Evolutionary conservation across 192 early-diverging fungal genomes (phyloP), one percentile per base, ranked within the genome.

Genomic region (Coemansia sp.): DNA sequence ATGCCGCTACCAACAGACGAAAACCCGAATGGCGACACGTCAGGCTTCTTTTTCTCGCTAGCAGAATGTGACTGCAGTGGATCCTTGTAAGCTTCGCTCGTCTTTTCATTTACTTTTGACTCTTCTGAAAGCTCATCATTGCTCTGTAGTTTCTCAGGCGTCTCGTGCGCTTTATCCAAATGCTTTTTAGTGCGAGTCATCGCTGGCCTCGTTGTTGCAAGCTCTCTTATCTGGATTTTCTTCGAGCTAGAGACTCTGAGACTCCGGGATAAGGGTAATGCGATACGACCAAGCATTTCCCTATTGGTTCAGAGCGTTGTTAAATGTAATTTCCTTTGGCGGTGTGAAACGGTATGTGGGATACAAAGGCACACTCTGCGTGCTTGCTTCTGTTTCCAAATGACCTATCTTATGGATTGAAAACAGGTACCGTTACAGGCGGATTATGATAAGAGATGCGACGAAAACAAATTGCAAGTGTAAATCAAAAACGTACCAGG

Each of bases 11-110:
- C 80, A 2, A 59, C 37, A 12, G 80, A 82, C 7, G 75, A 61
- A 18, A 82, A 77, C 29, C 75, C 80, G 25, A 82, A 82, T 20
- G 80, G 80, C 21, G 80, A 82, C 21, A 75, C 61, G 20, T 40
- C 51, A 30, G 75, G 48, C 26, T 58, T 55, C 34, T 59, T n/a
- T n/a, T n/a, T 33, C 25, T 62, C 8, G 39, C 63, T 60, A 18
- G 64, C 43, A 40, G 67, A 25, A 51, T 31, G 30, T 48, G 34
- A 48, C 43, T 29, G 43, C 3, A 25, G 26, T 31, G 28, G 60
- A n/a, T 42, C 40, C 15, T 4, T 42, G 4, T 16, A 6, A 13
- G 15, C 8, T 6, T 42, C 12, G 12, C 40, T 16, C 40, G 40
- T 16, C 40, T 42, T 6, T 42, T 16, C 40, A 42, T 42, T 42